A percentile compares a stretch with the other conserved stretches of the same genome.
Evolutionary conservation across 192 early-diverging fungal genomes (phyloP).

Genomic region (Linnemannia hyalina): DNA sequence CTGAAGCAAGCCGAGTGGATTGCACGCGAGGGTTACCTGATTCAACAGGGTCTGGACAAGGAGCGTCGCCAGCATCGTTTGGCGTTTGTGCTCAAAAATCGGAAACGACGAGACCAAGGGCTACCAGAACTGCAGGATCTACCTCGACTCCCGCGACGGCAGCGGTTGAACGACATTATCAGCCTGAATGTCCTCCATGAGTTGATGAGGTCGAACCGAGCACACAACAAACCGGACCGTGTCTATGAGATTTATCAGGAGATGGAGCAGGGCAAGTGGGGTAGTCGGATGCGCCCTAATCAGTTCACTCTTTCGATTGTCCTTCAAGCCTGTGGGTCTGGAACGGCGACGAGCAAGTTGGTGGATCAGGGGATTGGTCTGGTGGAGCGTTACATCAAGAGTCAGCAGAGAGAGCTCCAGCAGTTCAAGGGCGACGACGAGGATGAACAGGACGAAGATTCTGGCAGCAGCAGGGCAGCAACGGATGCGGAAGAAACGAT

Average conservation of each 20-base stretch:
- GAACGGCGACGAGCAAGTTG: not conserved
- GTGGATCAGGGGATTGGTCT: conserved; percentile 29
- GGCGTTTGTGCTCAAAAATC: conserved; percentile 14
- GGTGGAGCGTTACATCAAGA: conserved; percentile 3
- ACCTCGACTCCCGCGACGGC: not conserved
- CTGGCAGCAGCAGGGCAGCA: not conserved
- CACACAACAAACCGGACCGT: conserved; percentile 19
- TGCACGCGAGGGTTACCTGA: not conserved
- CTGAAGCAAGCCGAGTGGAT: conserved; percentile 22
- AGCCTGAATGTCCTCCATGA: conserved; percentile 38
- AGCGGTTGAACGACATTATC: conserved; percentile 21
- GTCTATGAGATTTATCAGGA: conserved; percentile 31
- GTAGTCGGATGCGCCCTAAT: conserved; percentile 22
- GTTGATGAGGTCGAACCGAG: conserved; percentile 32
- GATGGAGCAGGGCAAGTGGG: conserved; percentile 41
- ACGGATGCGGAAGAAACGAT: not conserved
- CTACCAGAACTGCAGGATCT: not conserved
- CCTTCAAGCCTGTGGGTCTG: conserved; percentile 35
- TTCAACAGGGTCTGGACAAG: conserved; percentile 15
- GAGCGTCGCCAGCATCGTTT: not conserved
- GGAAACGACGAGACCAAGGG: not conserved
- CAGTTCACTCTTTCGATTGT: conserved; percentile 44
- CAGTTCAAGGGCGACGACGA: not conserved
- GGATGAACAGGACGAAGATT: conserved; percentile 7
- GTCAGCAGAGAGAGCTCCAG: not conserved